Percentiles rank a stretch among this genome's conserved stretches.
Evolutionary conservation across 208 protist genomes (phyloP).

Genomic region (Trypanosoma conorhini): DNA sequence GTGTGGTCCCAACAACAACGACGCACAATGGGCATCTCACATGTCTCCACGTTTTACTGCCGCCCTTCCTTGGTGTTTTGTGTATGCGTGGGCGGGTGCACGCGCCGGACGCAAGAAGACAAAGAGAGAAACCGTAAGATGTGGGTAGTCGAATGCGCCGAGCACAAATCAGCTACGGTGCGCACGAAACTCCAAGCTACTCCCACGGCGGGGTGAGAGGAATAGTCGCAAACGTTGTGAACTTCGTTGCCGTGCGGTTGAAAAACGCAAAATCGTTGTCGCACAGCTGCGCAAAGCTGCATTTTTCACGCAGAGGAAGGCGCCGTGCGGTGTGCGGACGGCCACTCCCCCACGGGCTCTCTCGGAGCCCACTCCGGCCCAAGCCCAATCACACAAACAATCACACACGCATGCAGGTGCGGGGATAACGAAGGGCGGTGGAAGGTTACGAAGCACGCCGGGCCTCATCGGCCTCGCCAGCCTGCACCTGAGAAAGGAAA

Average conservation of each 20-base stretch:
- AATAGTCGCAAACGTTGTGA: not conserved
- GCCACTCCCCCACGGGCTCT: not conserved
- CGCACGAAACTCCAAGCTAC: not conserved
- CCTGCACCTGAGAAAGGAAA: too few species aligned
- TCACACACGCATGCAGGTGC: too few species aligned
- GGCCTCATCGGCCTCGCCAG: too few species aligned
- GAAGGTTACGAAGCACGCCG: too few species aligned
- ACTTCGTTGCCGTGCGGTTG: not conserved
- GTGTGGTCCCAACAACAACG: conserved; percentile 66
- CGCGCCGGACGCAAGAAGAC: not conserved
- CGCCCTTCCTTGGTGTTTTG: not conserved
- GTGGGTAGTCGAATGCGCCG: not conserved
- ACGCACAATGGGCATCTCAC: conserved; percentile 22
- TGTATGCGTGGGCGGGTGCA: not conserved
- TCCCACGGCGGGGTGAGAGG: not conserved
- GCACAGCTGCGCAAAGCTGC: not conserved
- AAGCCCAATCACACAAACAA: too few species aligned
- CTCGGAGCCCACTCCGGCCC: too few species aligned
- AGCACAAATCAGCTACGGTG: not conserved
- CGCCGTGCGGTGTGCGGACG: not conserved
- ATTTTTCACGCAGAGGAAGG: not conserved
- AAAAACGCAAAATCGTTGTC: not conserved
- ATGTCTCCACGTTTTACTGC: not conserved
- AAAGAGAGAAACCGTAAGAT: not conserved
- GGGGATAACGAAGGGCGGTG: too few species aligned